phyloP scores from a whole-genome alignment of 163 green algal species.

The Coccomyxa subellipsoidea region DNA sequence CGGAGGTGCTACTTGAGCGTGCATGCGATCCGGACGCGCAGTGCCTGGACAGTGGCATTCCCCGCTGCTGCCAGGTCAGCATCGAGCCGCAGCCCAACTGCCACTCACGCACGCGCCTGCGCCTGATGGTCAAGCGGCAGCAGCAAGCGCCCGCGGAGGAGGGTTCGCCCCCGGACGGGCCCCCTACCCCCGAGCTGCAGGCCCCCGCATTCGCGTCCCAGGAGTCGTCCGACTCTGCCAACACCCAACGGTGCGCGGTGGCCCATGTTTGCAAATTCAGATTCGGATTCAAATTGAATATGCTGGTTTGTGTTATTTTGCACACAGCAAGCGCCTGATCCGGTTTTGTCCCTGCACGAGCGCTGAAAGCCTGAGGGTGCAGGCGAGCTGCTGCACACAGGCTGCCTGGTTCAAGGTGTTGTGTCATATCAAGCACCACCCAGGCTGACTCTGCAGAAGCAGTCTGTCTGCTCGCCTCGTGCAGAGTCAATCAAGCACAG shows the following conservation, averaged over 20 bases:
- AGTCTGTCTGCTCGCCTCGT: too few species aligned
- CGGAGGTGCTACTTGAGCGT: not conserved
- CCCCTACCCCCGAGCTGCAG: not conserved
- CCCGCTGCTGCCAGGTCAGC: not conserved
- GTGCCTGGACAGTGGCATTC: not conserved
- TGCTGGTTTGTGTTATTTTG: too few species aligned
- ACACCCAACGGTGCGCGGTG: not conserved
- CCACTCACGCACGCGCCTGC: not conserved
- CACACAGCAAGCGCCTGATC: too few species aligned
- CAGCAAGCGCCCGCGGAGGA: not conserved
- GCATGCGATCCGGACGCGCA: not conserved
- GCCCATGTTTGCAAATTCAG: too few species aligned
- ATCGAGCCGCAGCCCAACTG: not conserved
- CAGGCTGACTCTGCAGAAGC: too few species aligned
- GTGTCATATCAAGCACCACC: too few species aligned
- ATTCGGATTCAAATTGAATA: too few species aligned
- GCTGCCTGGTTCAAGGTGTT: too few species aligned
- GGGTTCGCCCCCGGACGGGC: not conserved
- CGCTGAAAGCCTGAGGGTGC: too few species aligned
- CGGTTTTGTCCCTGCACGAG: too few species aligned
- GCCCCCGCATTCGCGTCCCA: not conserved
- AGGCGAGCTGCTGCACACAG: too few species aligned
- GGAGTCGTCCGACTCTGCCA: not conserved
- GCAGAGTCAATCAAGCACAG: too few species aligned
- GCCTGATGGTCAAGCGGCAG: not conserved